phyloP scores from a whole-genome alignment of 2,329 filamentous ascomycete species.

The Sclerotinia glacialis region DNA sequence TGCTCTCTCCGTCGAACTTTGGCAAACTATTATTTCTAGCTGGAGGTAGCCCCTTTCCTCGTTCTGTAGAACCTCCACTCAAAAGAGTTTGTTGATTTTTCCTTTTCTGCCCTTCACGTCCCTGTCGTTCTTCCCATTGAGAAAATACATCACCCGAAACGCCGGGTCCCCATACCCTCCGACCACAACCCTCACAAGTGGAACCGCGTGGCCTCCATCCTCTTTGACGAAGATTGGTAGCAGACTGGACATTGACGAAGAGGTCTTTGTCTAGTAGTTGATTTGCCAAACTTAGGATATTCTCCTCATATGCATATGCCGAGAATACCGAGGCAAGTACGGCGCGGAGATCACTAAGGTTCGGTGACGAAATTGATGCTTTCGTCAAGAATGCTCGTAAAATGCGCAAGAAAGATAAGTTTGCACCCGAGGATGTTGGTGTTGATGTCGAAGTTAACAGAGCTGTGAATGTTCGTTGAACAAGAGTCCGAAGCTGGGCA shows the following conservation, averaged over 20 bases:
- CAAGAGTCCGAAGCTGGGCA: constrained; percentile 68
- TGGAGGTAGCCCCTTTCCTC: constrained; percentile 45
- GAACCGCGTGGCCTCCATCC: constrained; percentile 89
- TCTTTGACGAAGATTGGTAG: constrained; percentile 70
- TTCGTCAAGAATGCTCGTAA: constrained; percentile 83
- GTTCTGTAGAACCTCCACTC: constrained; percentile 39
- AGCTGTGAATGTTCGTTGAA: constrained; percentile 88
- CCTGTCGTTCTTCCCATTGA: constrained; percentile 69
- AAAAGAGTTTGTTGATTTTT: constrained; percentile 39
- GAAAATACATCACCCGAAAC: constrained; percentile 75
- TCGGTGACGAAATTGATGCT: constrained; percentile 78
- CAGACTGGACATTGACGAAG: constrained; percentile 76
- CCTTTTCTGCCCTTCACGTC: constrained; percentile 45
- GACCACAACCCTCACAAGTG: constrained; percentile 81
- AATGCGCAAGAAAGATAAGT: constrained; percentile 82
- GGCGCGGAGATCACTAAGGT: constrained; percentile 77
- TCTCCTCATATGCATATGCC: constrained; percentile 93
- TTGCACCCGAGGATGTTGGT: constrained; percentile 41
- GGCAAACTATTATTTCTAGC: constrained; percentile 33
- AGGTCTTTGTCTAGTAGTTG: constrained; percentile 83
- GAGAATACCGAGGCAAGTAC: constrained; percentile 89
- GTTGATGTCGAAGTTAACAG: constrained; percentile 72
- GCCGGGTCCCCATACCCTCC: constrained; percentile 84
- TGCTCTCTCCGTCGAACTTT: constrained; percentile 27
- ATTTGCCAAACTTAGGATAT: constrained; percentile 80